Evolutionary conservation across 2,329 filamentous ascomycete genomes (phyloP).

Genomic region (Pyrenophora teres): DNA sequence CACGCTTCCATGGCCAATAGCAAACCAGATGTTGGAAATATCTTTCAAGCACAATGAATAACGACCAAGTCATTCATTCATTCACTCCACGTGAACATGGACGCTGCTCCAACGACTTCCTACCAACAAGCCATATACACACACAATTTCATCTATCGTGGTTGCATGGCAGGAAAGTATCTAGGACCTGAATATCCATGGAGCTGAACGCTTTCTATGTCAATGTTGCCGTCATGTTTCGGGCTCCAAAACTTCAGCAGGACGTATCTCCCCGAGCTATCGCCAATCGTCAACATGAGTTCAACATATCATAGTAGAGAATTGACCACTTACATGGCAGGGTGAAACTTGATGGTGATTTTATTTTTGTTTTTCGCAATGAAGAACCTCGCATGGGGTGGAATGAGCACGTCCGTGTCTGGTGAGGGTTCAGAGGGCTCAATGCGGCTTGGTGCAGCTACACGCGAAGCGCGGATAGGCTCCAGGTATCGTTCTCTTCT

Average conservation of each 20-base stretch:
- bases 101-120: too few species aligned
- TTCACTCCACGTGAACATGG: too few species aligned
- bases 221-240: slow-evolving; percentile 75
- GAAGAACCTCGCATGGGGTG: slow-evolving; percentile 79
- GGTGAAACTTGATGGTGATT: slow-evolving; percentile 84
- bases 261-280: slow-evolving; percentile 75
- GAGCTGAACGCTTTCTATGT: slow-evolving; percentile 83
- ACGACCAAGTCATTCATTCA: too few species aligned
- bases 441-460: slow-evolving; percentile 43
- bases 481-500: slow-evolving; percentile 32
- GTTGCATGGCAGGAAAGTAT: slow-evolving; percentile 73
- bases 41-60: too few species aligned
- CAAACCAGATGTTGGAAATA: too few species aligned
- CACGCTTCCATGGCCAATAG: too few species aligned
- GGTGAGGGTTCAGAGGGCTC: slow-evolving; percentile 28
- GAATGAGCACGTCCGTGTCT: slow-evolving; percentile 55
- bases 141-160: slow-evolving; percentile 28
- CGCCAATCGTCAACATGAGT: neutral
- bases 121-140: neutral
- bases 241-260: slow-evolving; percentile 90
- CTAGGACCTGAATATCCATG: slow-evolving; percentile 85
- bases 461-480: slow-evolving; percentile 37
- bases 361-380: slow-evolving; percentile 82
- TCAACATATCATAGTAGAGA: neutral
- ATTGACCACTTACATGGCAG: slow-evolving; percentile 63